phyloP scores from a whole-genome alignment of 768 basidiomycete species.

The Gymnopilus junonius region DNA sequence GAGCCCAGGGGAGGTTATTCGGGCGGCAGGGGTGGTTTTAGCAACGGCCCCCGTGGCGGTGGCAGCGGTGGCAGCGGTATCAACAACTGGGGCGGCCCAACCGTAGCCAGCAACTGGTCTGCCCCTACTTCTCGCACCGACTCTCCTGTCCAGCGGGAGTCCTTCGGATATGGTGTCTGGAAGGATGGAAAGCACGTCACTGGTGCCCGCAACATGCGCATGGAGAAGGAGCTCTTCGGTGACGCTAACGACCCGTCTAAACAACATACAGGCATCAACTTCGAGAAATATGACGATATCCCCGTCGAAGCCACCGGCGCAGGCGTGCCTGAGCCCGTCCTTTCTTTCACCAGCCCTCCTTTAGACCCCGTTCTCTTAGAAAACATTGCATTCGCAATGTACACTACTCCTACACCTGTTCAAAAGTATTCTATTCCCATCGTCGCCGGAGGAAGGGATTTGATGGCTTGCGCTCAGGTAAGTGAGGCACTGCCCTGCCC shows the following conservation, averaged over 20 bases:
- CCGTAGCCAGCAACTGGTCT: conserved; percentile 46
- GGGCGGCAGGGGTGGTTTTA: conserved; percentile 43
- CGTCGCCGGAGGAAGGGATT: conserved; percentile 84
- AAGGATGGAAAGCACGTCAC: conserved; percentile 85
- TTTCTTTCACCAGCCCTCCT: conserved; percentile 84
- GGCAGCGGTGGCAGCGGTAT: conserved; percentile 43
- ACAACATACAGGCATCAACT: conserved; percentile 98
- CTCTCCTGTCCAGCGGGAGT: conserved; percentile 49
- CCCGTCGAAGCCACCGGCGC: conserved; percentile 98
- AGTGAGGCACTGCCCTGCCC: conserved; percentile 23
- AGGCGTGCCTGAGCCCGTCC: conserved; percentile 95
- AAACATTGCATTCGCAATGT: conserved; percentile 92
- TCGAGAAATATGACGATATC: conserved; percentile 99
- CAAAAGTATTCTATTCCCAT: conserved; percentile 99
- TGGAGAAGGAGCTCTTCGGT: conserved; percentile 97
- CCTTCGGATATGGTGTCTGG: conserved; percentile 78
- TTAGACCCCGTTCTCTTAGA: conserved; percentile 93
- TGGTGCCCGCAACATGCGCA: conserved; percentile 82
- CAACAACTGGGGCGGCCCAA: conserved; percentile 45
- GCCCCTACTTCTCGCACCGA: conserved; percentile 38
- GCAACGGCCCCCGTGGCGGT: conserved; percentile 45
- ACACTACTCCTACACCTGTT: conserved; percentile 95
- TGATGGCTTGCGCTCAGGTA: conserved; percentile 96
- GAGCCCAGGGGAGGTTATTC: conserved; percentile 44
- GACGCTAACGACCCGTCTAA: conserved; percentile 84